Evolutionary conservation across 768 basidiomycete species (phyloP), one percentile per base, ranked within the genome.

Genomic region (Lanmaoa rubissima): DNA sequence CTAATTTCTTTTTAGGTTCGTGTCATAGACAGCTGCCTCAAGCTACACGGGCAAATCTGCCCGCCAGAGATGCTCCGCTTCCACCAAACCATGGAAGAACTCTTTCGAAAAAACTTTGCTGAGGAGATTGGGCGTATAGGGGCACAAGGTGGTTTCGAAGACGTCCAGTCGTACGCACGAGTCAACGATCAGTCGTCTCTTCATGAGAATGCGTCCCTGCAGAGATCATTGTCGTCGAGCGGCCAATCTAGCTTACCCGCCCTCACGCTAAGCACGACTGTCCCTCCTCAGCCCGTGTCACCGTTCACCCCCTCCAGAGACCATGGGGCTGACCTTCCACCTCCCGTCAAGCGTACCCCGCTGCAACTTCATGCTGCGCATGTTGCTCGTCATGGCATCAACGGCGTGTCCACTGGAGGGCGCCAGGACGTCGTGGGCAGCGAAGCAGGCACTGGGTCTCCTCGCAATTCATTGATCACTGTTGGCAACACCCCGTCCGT

Each of bases 21-120:
- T 44, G 82, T 88, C 48, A 89, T 98, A 48, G 89, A 94, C 59
- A 84, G 82, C 51, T 94, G 92, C 67, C 78, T 98, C 51, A 84
- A 83, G 62, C 79, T 98, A 6, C 94, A 98, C 67, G 86, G 85
- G 2, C 79, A 84, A 44, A 74, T 96, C 32, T 94, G 93, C 67
- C 84, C 91, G 0, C 81, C 84, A 13, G 93, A 94, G 69, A 96
- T 97, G 81, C 75, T 88, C n/a, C 82, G 86, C 5, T 98, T 98
- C 81, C 95, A 98, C 68, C 86, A 88, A 57, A 93, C 92, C 0
- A 78, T 98, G 44, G 87, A 91, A 68, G 86, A 82, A 58, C 88
- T 94, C 72, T 94, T 92, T 78, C 82, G 78, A 53, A 90, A 88
- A 71, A 92, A 92, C 65, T 94, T 92, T 74, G 72, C 82, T 4